Evolutionary conservation across 192 early-diverging fungal genomes (phyloP).

Genomic region (Backusella luteola): DNA sequence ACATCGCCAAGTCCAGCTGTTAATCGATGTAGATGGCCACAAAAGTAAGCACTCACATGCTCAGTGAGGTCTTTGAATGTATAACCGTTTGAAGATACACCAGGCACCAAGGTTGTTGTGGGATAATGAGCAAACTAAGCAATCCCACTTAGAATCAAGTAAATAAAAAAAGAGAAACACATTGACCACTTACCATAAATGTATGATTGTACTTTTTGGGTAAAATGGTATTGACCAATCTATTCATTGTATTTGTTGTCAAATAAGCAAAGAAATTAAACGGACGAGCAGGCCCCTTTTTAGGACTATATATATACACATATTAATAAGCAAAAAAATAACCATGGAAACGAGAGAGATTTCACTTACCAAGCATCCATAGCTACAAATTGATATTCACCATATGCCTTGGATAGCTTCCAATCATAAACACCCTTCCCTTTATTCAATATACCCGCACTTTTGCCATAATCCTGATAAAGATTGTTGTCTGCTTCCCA

Average conservation of each 20-base stretch:
- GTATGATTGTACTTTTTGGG: slow-evolving; percentile 54
- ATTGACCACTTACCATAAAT: slow-evolving; percentile 52
- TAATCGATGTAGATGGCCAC: slow-evolving; percentile 84
- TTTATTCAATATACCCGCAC: slow-evolving; percentile 25
- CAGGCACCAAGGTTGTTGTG: slow-evolving; percentile 72
- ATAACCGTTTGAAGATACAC: slow-evolving; percentile 52
- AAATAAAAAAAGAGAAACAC: neutral
- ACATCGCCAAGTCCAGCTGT: slow-evolving; percentile 53
- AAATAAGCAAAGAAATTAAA: slow-evolving; percentile 90
- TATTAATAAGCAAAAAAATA: too few relatives aligned
- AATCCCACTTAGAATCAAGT: neutral
- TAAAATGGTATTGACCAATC: slow-evolving; percentile 54
- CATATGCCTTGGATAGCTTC: slow-evolving; percentile 60
- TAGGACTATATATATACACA: slow-evolving; percentile 40
- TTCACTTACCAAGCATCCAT: slow-evolving; percentile 68
- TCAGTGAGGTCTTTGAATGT: slow-evolving; percentile 57
- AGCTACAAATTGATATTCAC: slow-evolving; percentile 78
- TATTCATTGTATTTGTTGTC: slow-evolving; percentile 68
- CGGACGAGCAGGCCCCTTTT: slow-evolving; percentile 70
- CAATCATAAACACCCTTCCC: slow-evolving; percentile 52
- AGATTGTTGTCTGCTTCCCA: slow-evolving; percentile 59
- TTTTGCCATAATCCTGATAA: slow-evolving; percentile 54
- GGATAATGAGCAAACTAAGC: slow-evolving; percentile 71
- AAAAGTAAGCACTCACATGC: slow-evolving; percentile 73
- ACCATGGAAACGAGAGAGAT: too few relatives aligned